Percentiles rank a stretch among this genome's conserved stretches.
Conservation (phyloP, 768 basidiomycete species). For the Dentipellis sp. region DNA sequence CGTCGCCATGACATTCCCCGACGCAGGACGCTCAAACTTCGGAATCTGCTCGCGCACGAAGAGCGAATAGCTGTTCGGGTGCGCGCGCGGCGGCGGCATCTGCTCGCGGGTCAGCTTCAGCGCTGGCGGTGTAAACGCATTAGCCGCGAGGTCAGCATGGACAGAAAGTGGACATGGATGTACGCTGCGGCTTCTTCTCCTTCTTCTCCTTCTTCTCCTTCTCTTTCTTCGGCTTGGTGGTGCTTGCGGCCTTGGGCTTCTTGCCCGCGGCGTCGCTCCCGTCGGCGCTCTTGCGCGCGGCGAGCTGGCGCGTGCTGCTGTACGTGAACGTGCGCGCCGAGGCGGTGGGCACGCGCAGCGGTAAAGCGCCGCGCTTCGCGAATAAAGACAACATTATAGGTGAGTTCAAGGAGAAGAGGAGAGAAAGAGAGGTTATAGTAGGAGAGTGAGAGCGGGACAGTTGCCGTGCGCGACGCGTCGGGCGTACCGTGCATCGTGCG, state of each 20-base stretch:
- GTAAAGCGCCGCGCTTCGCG: neutral
- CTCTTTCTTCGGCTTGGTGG: conserved; percentile 1
- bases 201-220: neutral
- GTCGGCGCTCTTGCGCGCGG: neutral
- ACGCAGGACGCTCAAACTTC: neutral
- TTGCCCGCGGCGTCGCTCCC: neutral
- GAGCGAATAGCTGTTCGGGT: neutral
- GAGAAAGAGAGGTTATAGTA: neutral
- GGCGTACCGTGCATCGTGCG: neutral
- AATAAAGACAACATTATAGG: neutral
- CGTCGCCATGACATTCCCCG: neutral
- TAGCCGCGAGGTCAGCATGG: neutral
- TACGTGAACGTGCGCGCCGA: neutral
- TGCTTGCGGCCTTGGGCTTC: neutral
- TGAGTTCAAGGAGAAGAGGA: neutral
- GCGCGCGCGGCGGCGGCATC: neutral
- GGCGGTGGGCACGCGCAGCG: neutral
- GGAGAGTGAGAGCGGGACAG: neutral
- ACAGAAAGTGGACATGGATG: neutral
- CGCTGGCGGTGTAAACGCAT: neutral
- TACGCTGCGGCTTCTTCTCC: neutral
- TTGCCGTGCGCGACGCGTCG: neutral
- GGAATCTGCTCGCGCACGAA: neutral
- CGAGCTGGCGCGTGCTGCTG: neutral
- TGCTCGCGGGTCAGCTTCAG: neutral